Base-by-base conservation (phyloP, 2,329 filamentous ascomycete species). In the Fusarium compactum region DNA sequence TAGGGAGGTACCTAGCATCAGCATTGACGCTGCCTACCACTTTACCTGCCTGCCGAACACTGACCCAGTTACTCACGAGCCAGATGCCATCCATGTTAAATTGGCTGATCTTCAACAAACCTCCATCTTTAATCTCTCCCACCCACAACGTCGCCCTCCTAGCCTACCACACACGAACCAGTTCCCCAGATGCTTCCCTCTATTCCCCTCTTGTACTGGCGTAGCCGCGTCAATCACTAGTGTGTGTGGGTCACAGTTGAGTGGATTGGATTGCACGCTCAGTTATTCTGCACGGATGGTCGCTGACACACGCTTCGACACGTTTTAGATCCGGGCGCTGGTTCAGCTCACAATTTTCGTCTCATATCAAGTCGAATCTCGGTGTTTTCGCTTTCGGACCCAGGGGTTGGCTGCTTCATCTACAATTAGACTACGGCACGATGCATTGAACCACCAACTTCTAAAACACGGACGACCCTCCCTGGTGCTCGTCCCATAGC, bases 281-380 rank as follows among this genome's bases (percentile, higher is more conserved):
- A 27, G 30, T 57, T 27, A 61, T 65, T 55, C 44, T 41, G 69
- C 68, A 71, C 69, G 44, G 69, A 71, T 71, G 46, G 47, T 22
- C 46, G 29, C 56, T 71, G 69, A 71, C 69, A 72, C 69, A 70
- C 59, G 72, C 72, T 65, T 70, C 70, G 72, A 74, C 61, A 73
- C 70, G 50, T 62, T 46, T 58, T 55, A 75, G 70, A 75, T 74
- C 70, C 69, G 58, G 61, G 62, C 66, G 55, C 57, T 71, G 69
- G 58, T 58, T 63, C 67, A 72, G 55, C 70, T 75, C 56, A 27
- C 40, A 53, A 51, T 57, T 69, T 74, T 75, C 72, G 69, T 75
- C 72, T 75, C 70, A 69, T 75, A 53, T 67, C 64, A 55, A 46
- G 41, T 65, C 24, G 30, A 71, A 54, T 56, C 57, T 71, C 68